Evolutionary conservation across 345 rosid species (phyloP).

Genomic region (Melaleuca quinquenervia): DNA sequence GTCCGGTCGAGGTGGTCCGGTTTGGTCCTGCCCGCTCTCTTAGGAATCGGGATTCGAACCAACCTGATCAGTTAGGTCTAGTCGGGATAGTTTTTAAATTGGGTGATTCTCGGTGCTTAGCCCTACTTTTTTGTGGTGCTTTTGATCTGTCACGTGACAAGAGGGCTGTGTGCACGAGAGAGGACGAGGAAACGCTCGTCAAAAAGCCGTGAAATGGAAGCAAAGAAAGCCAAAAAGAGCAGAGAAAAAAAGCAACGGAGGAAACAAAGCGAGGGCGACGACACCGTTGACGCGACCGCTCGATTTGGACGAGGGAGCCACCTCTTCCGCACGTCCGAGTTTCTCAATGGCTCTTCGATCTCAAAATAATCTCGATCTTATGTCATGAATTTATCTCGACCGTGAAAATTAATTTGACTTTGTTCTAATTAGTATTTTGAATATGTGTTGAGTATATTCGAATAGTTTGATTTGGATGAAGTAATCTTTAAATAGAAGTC

Average conservation of each 20-base stretch:
- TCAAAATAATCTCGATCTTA: rapidly evolving
- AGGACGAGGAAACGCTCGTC: not conserved
- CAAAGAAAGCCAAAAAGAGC: rapidly evolving
- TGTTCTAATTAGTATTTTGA: too few species aligned
- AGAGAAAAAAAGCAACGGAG: not conserved
- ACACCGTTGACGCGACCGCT: not conserved
- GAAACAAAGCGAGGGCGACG: not conserved
- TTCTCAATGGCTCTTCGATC: not conserved
- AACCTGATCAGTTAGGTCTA: too few species aligned
- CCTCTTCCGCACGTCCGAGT: not conserved
- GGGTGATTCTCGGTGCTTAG: too few species aligned
- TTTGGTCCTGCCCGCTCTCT: too few species aligned
- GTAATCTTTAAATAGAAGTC: too few species aligned
- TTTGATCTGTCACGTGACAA: not conserved
- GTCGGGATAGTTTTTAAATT: too few species aligned
- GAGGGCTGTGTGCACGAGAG: not conserved
- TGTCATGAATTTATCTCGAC: not conserved
- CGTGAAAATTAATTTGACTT: too few species aligned
- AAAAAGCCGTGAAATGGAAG: not conserved
- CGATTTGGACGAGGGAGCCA: not conserved
- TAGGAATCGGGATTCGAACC: too few species aligned
- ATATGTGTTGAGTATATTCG: too few species aligned
- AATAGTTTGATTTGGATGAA: too few species aligned
- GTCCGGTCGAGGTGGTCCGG: too few species aligned
- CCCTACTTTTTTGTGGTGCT: not conserved